Percentiles rank a stretch among this genome's conserved stretches.
phyloP scores from a whole-genome alignment of 2,329 filamentous ascomycete genomes.

The Epichloe uncinata region DNA sequence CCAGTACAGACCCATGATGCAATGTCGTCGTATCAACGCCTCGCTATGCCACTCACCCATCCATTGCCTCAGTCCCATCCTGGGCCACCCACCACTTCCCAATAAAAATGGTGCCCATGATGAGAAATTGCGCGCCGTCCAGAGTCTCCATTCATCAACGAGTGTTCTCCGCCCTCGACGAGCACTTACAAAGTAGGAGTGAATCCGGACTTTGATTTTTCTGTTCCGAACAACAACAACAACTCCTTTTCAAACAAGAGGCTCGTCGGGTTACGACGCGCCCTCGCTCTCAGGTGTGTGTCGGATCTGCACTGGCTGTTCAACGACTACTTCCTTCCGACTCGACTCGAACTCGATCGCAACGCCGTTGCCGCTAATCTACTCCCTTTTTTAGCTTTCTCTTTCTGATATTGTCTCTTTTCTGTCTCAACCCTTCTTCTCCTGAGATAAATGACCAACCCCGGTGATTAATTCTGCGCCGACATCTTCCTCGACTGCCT shows the following conservation, averaged over 20 bases:
- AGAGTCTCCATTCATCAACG: too few relatives aligned
- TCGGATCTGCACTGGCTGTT: constrained; percentile 17
- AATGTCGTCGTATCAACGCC: constrained; percentile 16
- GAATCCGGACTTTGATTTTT: too few relatives aligned
- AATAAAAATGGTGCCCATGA: too few relatives aligned
- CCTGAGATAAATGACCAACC: constrained; percentile 34
- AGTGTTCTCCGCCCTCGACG: too few relatives aligned
- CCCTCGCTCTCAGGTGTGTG: background rate
- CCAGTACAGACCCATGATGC: constrained; percentile 3
- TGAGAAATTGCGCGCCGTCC: too few relatives aligned
- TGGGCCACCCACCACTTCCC: too few relatives aligned
- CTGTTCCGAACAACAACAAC: too few relatives aligned
- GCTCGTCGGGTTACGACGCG: background rate
- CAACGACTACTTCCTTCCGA: constrained; percentile 7
- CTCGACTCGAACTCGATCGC: background rate
- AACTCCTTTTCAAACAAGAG: too few relatives aligned
- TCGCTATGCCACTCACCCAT: constrained; percentile 17
- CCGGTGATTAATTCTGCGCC: constrained; percentile 47
- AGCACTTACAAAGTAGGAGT: too few relatives aligned
- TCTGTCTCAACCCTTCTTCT: constrained; percentile 19
- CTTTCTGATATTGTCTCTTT: constrained; percentile 17
- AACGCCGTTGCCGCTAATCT: constrained; percentile 7
- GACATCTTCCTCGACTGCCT: constrained; percentile 28
- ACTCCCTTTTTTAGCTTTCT: constrained; percentile 16
- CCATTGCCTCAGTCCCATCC: background rate